Percentiles rank a stretch among this genome's conserved stretches.
These are phyloP conservation scores for Aurantiochytrium sp. DNA, from an alignment of 108 stramenopile genomes.

Conservation along the genomic window DNA sequence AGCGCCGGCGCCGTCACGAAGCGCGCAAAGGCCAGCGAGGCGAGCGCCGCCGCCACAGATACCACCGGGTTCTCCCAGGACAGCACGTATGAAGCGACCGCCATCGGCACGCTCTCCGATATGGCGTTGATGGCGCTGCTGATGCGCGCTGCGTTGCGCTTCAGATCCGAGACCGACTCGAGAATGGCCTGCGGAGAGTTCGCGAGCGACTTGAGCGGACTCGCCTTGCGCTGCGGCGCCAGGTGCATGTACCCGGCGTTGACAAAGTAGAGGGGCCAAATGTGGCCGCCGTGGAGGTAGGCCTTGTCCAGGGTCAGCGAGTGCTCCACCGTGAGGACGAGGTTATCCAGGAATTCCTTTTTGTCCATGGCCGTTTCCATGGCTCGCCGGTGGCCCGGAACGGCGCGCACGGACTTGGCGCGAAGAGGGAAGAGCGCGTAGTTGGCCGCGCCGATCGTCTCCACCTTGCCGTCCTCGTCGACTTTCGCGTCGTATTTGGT, in stretches of 20 bases:
- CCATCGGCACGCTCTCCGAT: neutral
- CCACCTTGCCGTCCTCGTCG: neutral
- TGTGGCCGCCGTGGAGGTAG: neutral
- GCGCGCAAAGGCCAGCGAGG: neutral
- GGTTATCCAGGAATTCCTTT: neutral
- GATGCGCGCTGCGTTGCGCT: neutral
- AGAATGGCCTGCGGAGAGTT: neutral
- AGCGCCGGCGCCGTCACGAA: neutral
- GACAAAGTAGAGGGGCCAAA: neutral
- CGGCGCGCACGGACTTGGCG: neutral
- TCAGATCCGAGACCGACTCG: neutral
- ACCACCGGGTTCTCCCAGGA: neutral
- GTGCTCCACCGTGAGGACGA: neutral
- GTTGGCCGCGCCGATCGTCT: neutral
- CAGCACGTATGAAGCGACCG: neutral
- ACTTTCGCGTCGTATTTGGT: neutral
- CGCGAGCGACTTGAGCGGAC: neutral
- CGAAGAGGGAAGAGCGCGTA: neutral
- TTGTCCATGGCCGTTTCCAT: slow-evolving; percentile 2
- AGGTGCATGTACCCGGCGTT: neutral
- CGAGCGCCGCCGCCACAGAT: neutral
- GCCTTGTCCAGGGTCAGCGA: neutral
- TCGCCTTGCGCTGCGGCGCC: neutral
- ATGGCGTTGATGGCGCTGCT: neutral
- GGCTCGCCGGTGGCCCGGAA: neutral